Evolutionary conservation across 768 basidiomycete species (phyloP).

Genomic region (Serendipita indica): DNA sequence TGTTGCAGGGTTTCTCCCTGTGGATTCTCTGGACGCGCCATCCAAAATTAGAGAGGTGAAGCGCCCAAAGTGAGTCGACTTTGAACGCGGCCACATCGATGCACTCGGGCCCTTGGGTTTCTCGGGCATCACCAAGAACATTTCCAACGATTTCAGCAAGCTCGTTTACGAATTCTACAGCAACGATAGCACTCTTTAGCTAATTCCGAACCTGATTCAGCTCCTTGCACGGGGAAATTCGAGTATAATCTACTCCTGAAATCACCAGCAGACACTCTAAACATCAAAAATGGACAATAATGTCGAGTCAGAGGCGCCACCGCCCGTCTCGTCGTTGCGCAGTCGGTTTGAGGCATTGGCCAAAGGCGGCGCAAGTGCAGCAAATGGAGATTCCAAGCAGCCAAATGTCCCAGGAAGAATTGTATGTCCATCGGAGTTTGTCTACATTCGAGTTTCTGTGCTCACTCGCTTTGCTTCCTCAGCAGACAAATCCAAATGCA

Average conservation of each 20-base stretch:
- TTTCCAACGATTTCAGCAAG: too few species aligned
- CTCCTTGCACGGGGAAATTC: background rate
- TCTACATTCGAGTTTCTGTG: background rate
- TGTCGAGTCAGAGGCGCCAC: background rate
- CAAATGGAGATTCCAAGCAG: background rate
- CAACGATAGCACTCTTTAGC: too few species aligned
- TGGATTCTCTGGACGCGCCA: background rate
- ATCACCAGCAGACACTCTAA: background rate
- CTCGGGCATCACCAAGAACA: background rate
- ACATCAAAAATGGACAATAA: background rate
- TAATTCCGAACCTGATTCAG: too few species aligned
- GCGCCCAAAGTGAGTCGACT: background rate
- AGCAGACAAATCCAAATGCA: too few species aligned
- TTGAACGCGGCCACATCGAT: background rate
- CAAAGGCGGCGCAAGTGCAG: background rate
- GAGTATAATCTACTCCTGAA: background rate
- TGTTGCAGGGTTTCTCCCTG: background rate
- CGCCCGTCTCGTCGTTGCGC: constrained; percentile 47
- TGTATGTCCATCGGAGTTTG: background rate
- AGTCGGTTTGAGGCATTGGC: constrained; percentile 61
- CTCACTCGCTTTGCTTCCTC: too few species aligned
- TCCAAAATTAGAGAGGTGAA: background rate
- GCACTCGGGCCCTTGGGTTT: background rate
- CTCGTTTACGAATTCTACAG: too few species aligned
- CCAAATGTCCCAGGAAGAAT: background rate